A percentile compares a stretch with the other conserved stretches of the same genome.
Evolutionary conservation across 768 basidiomycete genomes (phyloP).

Genomic region (Tylopilus vinaceipallidus): DNA sequence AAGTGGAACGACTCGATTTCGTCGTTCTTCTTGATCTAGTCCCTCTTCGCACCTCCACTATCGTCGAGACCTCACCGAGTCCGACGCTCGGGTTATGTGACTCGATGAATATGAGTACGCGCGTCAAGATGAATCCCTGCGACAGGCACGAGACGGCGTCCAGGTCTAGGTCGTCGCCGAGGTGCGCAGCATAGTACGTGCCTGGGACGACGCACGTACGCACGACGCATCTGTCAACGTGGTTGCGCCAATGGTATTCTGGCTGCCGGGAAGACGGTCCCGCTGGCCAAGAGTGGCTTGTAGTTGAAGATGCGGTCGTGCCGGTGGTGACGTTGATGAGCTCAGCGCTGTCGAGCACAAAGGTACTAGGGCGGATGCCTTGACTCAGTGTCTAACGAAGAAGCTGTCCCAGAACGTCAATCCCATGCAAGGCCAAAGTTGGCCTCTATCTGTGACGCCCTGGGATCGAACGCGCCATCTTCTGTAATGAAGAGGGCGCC

Average conservation of each 20-base stretch:
- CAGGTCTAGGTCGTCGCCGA: constrained; percentile 27
- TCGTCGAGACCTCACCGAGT: constrained; percentile 62
- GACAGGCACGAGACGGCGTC: constrained; percentile 23
- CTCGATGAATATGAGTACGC: constrained; percentile 58
- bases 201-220: constrained; percentile 47
- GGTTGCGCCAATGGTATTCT: constrained; percentile 63
- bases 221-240: constrained; percentile 45
- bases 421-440: constrained; percentile 37
- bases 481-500: constrained; percentile 38
- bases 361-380: constrained; percentile 41
- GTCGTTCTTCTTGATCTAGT: constrained; percentile 50
- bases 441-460: constrained; percentile 24
- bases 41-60: constrained; percentile 45
- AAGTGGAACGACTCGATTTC: constrained; percentile 64
- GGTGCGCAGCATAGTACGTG: constrained; percentile 45
- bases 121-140: constrained; percentile 46
- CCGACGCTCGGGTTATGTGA: constrained; percentile 54
- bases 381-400: constrained; percentile 47
- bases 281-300: constrained; percentile 47
- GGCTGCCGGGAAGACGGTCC: constrained; percentile 50
- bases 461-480: constrained; percentile 48
- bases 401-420: constrained; percentile 53
- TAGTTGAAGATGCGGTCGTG: constrained; percentile 51
- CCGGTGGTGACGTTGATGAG: constrained; percentile 51
- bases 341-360: constrained; percentile 20